Evolutionary conservation across 1,139 yeast genomes (phyloP).

Genomic region (Meyerozyma guilliermondii): DNA sequence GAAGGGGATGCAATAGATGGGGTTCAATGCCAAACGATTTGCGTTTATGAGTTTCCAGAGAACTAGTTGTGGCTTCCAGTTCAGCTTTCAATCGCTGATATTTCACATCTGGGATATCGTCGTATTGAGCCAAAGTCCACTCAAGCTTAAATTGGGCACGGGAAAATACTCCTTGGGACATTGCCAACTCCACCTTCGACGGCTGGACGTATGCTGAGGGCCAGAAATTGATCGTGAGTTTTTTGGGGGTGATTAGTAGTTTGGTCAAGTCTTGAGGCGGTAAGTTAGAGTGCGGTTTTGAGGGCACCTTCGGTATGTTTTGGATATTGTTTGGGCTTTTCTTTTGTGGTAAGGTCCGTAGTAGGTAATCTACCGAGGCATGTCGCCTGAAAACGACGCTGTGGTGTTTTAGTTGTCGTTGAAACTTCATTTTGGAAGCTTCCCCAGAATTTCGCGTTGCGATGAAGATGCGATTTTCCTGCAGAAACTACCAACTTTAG

Average conservation of each 20-base stretch:
- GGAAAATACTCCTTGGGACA: slow-evolving; percentile 32
- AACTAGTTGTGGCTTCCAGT: slow-evolving; percentile 14
- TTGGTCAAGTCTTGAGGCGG: neutral
- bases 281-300: neutral
- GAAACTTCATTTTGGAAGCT: neutral
- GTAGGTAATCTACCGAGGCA: neutral
- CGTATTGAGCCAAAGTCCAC: slow-evolving; percentile 53
- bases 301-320: neutral
- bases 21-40: slow-evolving; percentile 30
- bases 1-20: slow-evolving; percentile 30
- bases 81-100: slow-evolving; percentile 19
- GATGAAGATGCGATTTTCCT: neutral
- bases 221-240: neutral
- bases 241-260: neutral
- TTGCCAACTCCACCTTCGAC: neutral
- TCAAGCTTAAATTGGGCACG: slow-evolving; percentile 42
- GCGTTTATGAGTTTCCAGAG: slow-evolving; percentile 10
- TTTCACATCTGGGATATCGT: slow-evolving; percentile 56
- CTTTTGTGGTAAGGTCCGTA: neutral
- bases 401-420: neutral
- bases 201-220: neutral
- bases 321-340: neutral
- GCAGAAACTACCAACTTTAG: neutral
- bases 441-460: slow-evolving; percentile 1
- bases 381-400: neutral